Conservation (phyloP, 1,284 basidiomycete genomes). For the Coriolopsis trogii region DNA sequence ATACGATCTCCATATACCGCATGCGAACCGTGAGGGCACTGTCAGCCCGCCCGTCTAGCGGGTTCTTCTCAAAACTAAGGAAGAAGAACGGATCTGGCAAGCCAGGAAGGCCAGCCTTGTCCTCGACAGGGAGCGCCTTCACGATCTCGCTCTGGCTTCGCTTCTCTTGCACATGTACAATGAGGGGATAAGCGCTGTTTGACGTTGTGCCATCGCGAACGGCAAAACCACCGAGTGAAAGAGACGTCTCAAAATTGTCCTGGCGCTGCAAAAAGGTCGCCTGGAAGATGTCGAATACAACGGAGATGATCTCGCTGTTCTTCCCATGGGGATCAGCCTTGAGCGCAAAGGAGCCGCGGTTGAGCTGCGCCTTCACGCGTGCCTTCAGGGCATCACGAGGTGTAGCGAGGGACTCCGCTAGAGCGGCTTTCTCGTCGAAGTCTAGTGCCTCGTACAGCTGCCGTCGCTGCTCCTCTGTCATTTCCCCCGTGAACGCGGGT, state of each 20-base stretch:
- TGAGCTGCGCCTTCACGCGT: constrained; percentile 78
- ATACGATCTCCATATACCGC: constrained; percentile 98
- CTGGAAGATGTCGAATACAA: constrained; percentile 89
- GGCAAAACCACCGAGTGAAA: constrained; percentile 87
- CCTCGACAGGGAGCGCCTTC: constrained; percentile 32
- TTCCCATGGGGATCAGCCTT: constrained; percentile 69
- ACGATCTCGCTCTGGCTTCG: constrained; percentile 26
- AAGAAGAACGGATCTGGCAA: constrained; percentile 86
- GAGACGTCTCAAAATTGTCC: constrained; percentile 81
- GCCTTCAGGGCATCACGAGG: constrained; percentile 86
- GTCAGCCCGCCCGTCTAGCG: constrained; percentile 92
- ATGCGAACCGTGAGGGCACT: constrained; percentile 89
- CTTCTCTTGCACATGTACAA: constrained; percentile 87
- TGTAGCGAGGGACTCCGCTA: constrained; percentile 68
- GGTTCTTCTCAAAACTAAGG: constrained; percentile 92
- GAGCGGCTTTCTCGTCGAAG: constrained; percentile 86
- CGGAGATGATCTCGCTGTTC: constrained; percentile 78
- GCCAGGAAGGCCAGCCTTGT: constrained; percentile 34
- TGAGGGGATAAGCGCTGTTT: constrained; percentile 86
- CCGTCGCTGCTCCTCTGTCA: constrained; percentile 92
- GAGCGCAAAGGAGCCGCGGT: constrained; percentile 87
- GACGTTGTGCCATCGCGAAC: constrained; percentile 92
- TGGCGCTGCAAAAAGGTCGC: constrained; percentile 87
- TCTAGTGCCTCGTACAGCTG: constrained; percentile 95
- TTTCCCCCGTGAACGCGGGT: constrained; percentile 60